phyloP scores from a whole-genome alignment of 495 filamentous ascomycete genomes.

The Daldinia vernicosa region DNA sequence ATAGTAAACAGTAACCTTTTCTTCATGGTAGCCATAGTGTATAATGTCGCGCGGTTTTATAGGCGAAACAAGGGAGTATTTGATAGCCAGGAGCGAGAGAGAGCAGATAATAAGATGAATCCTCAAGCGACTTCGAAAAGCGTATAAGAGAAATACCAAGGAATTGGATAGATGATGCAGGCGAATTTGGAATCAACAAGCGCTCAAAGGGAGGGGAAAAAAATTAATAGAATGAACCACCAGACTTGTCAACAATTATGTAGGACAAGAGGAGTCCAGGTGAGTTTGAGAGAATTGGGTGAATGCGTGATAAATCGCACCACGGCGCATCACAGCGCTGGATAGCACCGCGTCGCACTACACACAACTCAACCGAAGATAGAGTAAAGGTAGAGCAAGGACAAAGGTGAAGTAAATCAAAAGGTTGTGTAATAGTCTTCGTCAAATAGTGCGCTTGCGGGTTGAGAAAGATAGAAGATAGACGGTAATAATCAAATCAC shows the following conservation, averaged over 20 bases:
- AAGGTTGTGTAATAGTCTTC: not conserved
- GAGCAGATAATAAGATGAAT: conserved; percentile 5
- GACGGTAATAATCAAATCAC: conserved; percentile 19
- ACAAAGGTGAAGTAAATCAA: not conserved
- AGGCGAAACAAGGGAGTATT: conserved; percentile 13
- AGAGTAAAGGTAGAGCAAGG: not conserved
- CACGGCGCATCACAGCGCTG: conserved; percentile 12
- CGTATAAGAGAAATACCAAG: conserved; percentile 22
- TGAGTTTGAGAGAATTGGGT: conserved; percentile 15
- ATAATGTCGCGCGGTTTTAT: conserved; percentile 29
- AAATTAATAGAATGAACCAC: conserved; percentile 10
- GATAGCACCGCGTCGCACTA: conserved; percentile 13
- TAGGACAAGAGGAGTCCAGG: conserved; percentile 4
- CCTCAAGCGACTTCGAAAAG: not conserved
- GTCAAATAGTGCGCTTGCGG: conserved; percentile 30
- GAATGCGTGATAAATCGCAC: conserved; percentile 24
- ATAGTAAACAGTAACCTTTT: conserved; percentile 45
- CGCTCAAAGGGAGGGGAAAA: conserved; percentile 4
- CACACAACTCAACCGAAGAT: conserved; percentile 9
- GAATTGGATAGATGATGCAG: not conserved
- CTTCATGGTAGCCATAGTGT: conserved; percentile 44
- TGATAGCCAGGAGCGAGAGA: conserved; percentile 12
- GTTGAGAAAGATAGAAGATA: conserved; percentile 5
- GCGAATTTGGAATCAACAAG: conserved; percentile 11
- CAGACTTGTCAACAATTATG: conserved; percentile 12